Percentiles rank a stretch among this genome's conserved stretches.
phyloP scores from a whole-genome alignment of 768 basidiomycete genomes.

The Leccinum arenicola region DNA sequence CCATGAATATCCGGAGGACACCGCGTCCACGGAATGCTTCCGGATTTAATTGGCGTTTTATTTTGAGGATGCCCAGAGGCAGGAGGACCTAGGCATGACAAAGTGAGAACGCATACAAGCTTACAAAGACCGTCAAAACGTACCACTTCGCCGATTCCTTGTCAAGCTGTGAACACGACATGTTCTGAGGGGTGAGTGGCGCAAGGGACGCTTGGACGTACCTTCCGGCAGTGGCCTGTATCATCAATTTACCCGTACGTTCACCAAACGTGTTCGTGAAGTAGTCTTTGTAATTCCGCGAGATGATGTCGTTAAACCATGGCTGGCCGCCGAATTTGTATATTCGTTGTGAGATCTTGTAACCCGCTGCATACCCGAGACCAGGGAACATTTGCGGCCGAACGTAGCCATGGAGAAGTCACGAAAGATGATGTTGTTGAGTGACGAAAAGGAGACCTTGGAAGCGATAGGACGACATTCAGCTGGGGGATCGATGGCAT shows the following conservation, averaged over 20 bases:
- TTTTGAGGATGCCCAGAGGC: constrained; percentile 94
- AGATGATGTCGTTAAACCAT: constrained; percentile 92
- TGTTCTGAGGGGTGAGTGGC: no score
- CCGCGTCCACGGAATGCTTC: constrained; percentile 97
- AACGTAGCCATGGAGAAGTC: constrained; percentile 72
- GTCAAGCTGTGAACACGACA: constrained; percentile 45
- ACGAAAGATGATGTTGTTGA: constrained; percentile 84
- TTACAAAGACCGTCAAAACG: constrained; percentile 14
- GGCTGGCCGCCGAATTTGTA: constrained; percentile 99
- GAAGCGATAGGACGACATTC: not conserved
- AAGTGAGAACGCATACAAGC: not conserved
- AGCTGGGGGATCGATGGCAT: not conserved
- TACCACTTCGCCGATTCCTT: constrained; percentile 93
- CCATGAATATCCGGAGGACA: constrained; percentile 81
- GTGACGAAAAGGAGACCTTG: constrained; percentile 60
- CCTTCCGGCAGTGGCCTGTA: constrained; percentile 95
- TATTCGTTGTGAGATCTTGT: constrained; percentile 90
- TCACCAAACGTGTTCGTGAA: constrained; percentile 89
- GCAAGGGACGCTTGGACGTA: constrained; percentile 32
- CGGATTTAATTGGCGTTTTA: constrained; percentile 97
- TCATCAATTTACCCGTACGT: constrained; percentile 92
- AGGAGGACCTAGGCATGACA: constrained; percentile 65
- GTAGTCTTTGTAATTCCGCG: constrained; percentile 71
- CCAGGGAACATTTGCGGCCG: constrained; percentile 87
- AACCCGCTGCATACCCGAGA: constrained; percentile 96